Conservation (phyloP, 1,284 basidiomycete genomes). For the Xerocomus amazonicus region DNA sequence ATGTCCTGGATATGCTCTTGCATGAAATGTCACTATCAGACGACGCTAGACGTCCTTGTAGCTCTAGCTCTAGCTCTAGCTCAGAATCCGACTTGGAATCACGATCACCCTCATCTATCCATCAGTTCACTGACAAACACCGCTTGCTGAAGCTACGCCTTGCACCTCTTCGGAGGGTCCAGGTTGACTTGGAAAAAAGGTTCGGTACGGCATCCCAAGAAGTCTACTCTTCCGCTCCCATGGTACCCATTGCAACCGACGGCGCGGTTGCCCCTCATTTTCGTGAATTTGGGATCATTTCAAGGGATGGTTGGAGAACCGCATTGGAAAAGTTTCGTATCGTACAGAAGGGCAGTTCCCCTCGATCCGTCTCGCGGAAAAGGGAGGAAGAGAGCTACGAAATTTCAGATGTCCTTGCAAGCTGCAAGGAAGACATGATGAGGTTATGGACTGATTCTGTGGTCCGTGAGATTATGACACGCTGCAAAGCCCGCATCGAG, state of each 20-base stretch:
- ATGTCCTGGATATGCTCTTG: conserved; percentile 53
- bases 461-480: conserved; percentile 51
- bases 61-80: conserved; percentile 34
- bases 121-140: conserved; percentile 60
- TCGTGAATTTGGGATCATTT: conserved; percentile 53
- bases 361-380: conserved; percentile 27
- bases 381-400: conserved; percentile 50
- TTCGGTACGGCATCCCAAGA: conserved; percentile 57
- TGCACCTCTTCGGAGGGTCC: conserved; percentile 52
- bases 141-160: conserved; percentile 55
- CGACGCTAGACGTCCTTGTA: conserved; percentile 22
- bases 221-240: conserved; percentile 37
- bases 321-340: conserved; percentile 49
- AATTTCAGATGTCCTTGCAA: conserved; percentile 52
- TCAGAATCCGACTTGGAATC: conserved; percentile 33
- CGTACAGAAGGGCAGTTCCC: background rate
- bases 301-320: conserved; percentile 58
- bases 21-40: conserved; percentile 49
- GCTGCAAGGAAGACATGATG: conserved; percentile 61
- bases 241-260: conserved; percentile 36
- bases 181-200: conserved; percentile 54
- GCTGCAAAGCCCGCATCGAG: conserved; percentile 52
- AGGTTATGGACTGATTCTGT: conserved; percentile 60
- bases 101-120: conserved; percentile 31
- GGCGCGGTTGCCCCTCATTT: conserved; percentile 9